Evolutionary conservation across 352 stramenopile species (phyloP), one percentile per base, ranked within the genome.

Genomic region (Globisporangium splendens): DNA sequence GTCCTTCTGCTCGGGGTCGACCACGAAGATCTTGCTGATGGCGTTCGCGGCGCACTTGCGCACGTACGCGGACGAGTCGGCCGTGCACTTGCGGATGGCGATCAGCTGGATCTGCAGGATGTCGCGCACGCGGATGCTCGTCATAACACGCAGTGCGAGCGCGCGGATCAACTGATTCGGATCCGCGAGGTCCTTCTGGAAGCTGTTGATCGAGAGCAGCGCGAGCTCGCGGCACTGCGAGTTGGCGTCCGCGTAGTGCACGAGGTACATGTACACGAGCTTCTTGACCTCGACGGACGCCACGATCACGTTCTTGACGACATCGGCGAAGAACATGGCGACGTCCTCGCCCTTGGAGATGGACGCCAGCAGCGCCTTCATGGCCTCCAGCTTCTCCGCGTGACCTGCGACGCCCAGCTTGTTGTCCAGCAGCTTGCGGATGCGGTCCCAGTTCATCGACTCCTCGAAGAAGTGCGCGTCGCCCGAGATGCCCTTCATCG

Each of bases 231-330:
- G 83, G 67, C 96, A 99, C 56, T 95, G 89, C 24, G 86, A 78
- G 68, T 98, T 96, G 51, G 83, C 79, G 77, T 99, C 96, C 5
- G 95, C 93, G 72, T 99, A 99, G 73, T 99, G 96, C n/a, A 98
- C 95, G 14, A 99, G 79, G 73, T 98, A 99, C 78, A 99, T 99
- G 77, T 99, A 99, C 21, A 99, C 96, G 78, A 99, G 97, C 75
- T 99, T 99, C 63, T 99, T 98, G n/a, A 99, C 93, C 70, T 99
- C 97, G 31, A 99, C 86, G 47, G 79, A 97, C 22, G 89, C 91
- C 28, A 96, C 87, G 59, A 96, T 91, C 15, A 96, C 86, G 70
- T 98, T 98, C 68, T 95, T 94, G 49, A 99, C 96, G 20, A 99
- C 96, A 62, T 98, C 94, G 3, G 95, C 88, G 72, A 99, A 99